Conservation (phyloP, 1,284 basidiomycete genomes). For the Sanguinoderma infundibulare region DNA sequence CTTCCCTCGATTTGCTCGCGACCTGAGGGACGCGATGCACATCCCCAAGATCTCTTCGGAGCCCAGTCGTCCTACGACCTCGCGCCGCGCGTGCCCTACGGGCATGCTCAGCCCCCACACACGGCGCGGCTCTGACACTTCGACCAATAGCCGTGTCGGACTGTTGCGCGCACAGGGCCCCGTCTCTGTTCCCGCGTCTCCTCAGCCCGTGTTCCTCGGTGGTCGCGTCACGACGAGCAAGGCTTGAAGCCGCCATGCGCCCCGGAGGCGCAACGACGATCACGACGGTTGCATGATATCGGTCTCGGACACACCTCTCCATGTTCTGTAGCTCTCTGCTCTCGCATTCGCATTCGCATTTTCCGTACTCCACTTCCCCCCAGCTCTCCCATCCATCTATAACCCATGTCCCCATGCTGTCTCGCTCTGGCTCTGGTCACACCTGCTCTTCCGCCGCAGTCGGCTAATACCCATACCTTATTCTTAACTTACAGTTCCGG, state of each 20-base stretch:
- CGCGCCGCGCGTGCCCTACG: not conserved
- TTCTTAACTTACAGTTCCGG: not conserved
- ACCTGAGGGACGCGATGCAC: not conserved
- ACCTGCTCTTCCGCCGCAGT: not conserved
- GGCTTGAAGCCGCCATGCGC: not conserved
- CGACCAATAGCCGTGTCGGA: not conserved
- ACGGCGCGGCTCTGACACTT: not conserved
- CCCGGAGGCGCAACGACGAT: not conserved
- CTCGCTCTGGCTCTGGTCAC: not conserved
- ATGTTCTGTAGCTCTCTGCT: not conserved
- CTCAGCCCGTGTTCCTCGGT: not conserved
- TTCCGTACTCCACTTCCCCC: not conserved
- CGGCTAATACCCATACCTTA: not conserved
- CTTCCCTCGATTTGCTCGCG: not conserved
- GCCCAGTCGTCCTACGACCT: not conserved
- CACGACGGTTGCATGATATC: not conserved
- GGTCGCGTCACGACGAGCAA: not conserved
- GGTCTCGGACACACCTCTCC: not conserved
- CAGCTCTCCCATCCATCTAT: not conserved
- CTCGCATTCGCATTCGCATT: not conserved
- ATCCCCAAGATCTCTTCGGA: not conserved
- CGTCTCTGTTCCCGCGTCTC: not conserved
- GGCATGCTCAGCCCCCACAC: not conserved
- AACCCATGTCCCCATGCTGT: not conserved
- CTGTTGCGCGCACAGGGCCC: not conserved